A percentile compares a stretch with the other conserved stretches of the same genome.
These are phyloP conservation scores for Cercospora sp. DNA, from an alignment of 2,329 filamentous ascomycete species.

Conservation along the genomic window DNA sequence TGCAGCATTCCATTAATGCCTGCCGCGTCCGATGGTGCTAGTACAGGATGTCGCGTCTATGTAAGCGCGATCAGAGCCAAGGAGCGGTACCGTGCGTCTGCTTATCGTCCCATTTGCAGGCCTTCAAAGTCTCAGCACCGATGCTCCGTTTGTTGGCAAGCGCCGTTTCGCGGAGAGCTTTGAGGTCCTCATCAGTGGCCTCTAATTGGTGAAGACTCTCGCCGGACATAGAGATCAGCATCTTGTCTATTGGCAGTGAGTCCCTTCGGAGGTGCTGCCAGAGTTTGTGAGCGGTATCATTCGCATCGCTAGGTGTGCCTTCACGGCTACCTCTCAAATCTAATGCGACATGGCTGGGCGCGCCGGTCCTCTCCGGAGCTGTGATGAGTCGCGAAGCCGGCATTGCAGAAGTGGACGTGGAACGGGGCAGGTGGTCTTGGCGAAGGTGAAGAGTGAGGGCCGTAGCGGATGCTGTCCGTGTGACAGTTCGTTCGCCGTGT, in stretches of 20 bases:
- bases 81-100: conserved; percentile 26
- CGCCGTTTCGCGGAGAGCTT: conserved; percentile 37
- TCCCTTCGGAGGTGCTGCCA: conserved; percentile 43
- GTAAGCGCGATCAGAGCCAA: conserved; percentile 29
- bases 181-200: conserved; percentile 29
- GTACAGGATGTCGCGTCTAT: not conserved
- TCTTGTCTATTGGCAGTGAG: conserved; percentile 32
- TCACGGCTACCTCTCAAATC: conserved; percentile 1
- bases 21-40: not conserved
- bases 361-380: conserved; percentile 19
- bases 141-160: conserved; percentile 44
- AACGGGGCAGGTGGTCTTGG: conserved; percentile 9
- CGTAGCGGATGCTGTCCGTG: conserved; percentile 2
- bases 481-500: conserved; percentile 2
- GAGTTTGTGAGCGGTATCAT: conserved; percentile 38
- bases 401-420: conserved; percentile 15
- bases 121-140: conserved; percentile 44
- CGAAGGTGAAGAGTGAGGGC: not conserved
- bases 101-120: conserved; percentile 37
- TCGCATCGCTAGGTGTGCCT: conserved; percentile 12
- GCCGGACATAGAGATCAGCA: conserved; percentile 26
- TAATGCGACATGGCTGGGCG: not conserved
- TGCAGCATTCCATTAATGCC: not conserved
- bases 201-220: conserved; percentile 31
- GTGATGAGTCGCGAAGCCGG: conserved; percentile 18